Evolutionary conservation across 257 asterid species (phyloP), one percentile per base, ranked within the genome.

Genomic region (Buddleja alternifolia): DNA sequence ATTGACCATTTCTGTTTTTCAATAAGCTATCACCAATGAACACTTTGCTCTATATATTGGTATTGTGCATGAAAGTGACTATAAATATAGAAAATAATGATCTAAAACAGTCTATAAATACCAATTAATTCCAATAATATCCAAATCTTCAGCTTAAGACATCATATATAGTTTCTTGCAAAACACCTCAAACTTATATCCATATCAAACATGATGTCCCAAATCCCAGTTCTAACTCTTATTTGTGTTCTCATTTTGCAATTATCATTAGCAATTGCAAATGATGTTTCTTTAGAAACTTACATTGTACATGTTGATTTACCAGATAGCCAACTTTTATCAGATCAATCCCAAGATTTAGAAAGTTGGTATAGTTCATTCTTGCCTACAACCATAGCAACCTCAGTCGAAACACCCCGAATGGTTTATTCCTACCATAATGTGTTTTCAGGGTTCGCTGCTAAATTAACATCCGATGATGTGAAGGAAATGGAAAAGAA

Each of bases 391-490:
- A 57, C 36, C 17, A 12, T 24, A 10, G 20, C 68, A 14, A 8
- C 12, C 45, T 29, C 61, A n/a, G 64, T 61, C 7, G 78, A 75
- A 34, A 40, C 41, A 36, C 12, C 73, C 1, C 70, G 75, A 6
- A 66, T 73, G 32, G 6, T 78, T 20, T 75, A 78, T 67, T 42
- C 73, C 10, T 81, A 84, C 20, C 82, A 47, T 39, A 68, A 81
- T 40, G 81, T 84, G 42, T 41, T 78, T 44, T 59, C 51, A 3
- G 89, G 92, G 0, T 81, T 85, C 42, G 79, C 87, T 0, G 88
- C 82, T 3, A 78, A 51, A 60, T 60, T 85, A 44, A 47, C 86
- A 0, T n/a, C 72, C 0, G 66, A 61, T 8, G 79, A 85, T 42
- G 77, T 78, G 1, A 58, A 74, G 60, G 77, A 53, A 6, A 69